These are phyloP conservation scores for Fimicolochytrium jonesii DNA, from an alignment of 192 early-diverging fungal genomes.

Conservation along the genomic window DNA sequence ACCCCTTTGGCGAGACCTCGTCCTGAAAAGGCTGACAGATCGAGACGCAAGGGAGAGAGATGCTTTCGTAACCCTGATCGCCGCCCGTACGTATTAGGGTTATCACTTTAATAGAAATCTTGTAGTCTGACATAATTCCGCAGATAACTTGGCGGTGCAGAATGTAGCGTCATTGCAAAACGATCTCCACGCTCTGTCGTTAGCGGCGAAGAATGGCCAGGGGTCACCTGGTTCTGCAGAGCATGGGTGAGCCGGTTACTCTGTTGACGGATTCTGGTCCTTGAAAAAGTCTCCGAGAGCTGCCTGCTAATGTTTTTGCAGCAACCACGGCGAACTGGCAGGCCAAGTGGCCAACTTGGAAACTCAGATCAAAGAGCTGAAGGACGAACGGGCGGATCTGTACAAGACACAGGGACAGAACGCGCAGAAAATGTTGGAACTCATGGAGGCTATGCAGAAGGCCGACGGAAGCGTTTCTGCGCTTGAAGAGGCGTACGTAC, in stretches of 20 bases:
- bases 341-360: conserved; percentile 58
- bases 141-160: background rate
- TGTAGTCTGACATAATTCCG: background rate
- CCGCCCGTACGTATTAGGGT: background rate
- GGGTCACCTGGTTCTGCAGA: background rate
- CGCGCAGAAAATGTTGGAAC: conserved; percentile 81
- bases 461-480: conserved; percentile 53
- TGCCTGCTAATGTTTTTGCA: background rate
- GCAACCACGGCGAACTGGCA: conserved; percentile 15
- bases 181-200: background rate
- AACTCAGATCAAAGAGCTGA: conserved; percentile 64
- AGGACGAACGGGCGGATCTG: conserved; percentile 81
- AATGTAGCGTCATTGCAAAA: background rate
- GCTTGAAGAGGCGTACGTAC: conserved; percentile 61
- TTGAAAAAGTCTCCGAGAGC: background rate
- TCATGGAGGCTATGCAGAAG: conserved; percentile 71
- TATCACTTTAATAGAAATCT: background rate
- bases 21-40: conserved; percentile 3
- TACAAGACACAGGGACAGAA: conserved; percentile 89
- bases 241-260: no score
- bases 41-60: conserved; percentile 8
- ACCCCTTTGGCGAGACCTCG: background rate
- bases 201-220: background rate
- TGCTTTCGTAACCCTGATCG: conserved; percentile 6
- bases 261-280: no score